These are phyloP conservation scores for Byssothecium circinans DNA, from an alignment of 2,329 filamentous ascomycete species.

Conservation along the genomic window DNA sequence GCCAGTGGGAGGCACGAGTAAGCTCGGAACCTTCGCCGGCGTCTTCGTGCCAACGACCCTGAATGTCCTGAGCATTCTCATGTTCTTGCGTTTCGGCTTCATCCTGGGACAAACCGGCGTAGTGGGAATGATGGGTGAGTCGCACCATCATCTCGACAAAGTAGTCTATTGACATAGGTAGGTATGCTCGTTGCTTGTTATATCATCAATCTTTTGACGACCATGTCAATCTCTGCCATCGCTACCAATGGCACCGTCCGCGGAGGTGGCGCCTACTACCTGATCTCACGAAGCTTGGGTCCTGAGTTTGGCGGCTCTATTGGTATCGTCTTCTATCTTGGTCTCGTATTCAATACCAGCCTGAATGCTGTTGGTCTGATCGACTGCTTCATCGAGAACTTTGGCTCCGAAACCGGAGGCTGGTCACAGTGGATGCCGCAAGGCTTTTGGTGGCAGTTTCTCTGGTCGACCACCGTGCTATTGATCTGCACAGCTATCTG, in stretches of 20 bases:
- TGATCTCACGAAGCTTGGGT: slow-evolving; percentile 82
- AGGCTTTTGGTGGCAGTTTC: slow-evolving; percentile 75
- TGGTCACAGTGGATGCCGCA: slow-evolving; percentile 65
- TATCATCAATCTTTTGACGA: slow-evolving; percentile 78
- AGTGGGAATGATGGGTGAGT: slow-evolving; percentile 74
- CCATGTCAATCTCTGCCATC: slow-evolving; percentile 83
- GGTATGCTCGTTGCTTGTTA: slow-evolving; percentile 76
- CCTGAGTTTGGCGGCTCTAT: slow-evolving; percentile 90
- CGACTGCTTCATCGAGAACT: slow-evolving; percentile 77
- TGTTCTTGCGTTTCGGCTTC: slow-evolving; percentile 87
- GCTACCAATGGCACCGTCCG: slow-evolving; percentile 88
- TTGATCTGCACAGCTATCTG: slow-evolving; percentile 73
- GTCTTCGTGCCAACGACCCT: slow-evolving; percentile 86
- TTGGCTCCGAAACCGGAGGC: slow-evolving; percentile 61
- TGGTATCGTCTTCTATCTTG: slow-evolving; percentile 85
- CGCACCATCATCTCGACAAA: slow-evolving; percentile 4
- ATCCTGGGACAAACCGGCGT: slow-evolving; percentile 80
- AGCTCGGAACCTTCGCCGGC: slow-evolving; percentile 68
- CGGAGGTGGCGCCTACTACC: slow-evolving; percentile 83
- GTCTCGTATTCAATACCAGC: slow-evolving; percentile 78
- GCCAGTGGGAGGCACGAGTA: slow-evolving; percentile 53
- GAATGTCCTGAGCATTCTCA: slow-evolving; percentile 86
- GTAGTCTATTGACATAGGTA: slow-evolving; percentile 39
- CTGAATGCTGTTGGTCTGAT: slow-evolving; percentile 86
- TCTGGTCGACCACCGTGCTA: slow-evolving; percentile 72